Base-by-base conservation (phyloP, 208 protist genomes). In the Polymyxa betae region DNA sequence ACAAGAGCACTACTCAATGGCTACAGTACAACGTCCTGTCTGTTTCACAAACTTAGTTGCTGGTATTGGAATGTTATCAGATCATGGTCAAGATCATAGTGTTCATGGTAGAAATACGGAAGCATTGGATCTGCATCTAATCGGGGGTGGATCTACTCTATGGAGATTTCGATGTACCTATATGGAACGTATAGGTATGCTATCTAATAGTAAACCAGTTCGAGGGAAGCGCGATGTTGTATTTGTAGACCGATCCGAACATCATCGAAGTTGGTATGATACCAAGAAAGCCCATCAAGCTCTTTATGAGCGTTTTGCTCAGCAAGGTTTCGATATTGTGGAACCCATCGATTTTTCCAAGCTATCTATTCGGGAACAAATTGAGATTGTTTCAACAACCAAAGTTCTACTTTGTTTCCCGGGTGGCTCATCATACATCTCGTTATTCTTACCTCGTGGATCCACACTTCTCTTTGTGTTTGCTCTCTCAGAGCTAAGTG, bases 21-120 rank as follows among this genome's bases (percentile, higher is more conserved):
- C 72, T 5, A 43, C 35, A 5, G 12, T 20, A 5, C 16, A 43
- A 45, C 5, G n/a, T 5, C 72, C 35, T 43, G n/a, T 82, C 72
- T 82, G 72, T 43, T 82, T 82, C n/a, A 5, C 5, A 43, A 82
- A 82, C n/a, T n/a, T 82, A n/a, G n/a, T 82, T 5, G n/a, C 72
- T 35, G 72, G 72, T n/a, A 82, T 82, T 43, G 72, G 72, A 12
- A 82, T 82, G 72, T n/a, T 82, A n/a, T 82, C 72, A 5, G 72
- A 82, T n/a, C 72, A 82, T 43, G 72, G 72, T n/a, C 72, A 82
- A 20, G 72, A 82, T n/a, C 72, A 82, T 82, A 82, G 35, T 43
- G 72, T 82, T 43, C 72, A 82, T 35, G 72, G 72, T 5, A 5
- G 72, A 20, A 45, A 82, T 43, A 43, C 72, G 16, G 72, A 82